phyloP scores from a whole-genome alignment of 2,329 filamentous ascomycete genomes.

The Pseudogymnoascus sp. region DNA sequence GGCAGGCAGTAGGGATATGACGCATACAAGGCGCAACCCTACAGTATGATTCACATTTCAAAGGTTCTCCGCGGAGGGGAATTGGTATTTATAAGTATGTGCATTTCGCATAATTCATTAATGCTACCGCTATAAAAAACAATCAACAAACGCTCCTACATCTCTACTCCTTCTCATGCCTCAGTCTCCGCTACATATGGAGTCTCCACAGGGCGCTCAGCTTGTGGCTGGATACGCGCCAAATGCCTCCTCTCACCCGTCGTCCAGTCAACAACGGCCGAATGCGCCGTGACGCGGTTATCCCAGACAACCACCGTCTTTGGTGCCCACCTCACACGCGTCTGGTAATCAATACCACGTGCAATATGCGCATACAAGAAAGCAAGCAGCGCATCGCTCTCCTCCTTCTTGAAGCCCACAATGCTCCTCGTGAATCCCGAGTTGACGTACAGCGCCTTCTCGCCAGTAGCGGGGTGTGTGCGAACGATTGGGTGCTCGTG shows the following conservation, averaged over 20 bases:
- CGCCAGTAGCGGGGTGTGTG: slow-evolving; percentile 73
- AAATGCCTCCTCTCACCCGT: slow-evolving; percentile 67
- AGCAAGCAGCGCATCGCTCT: slow-evolving; percentile 65
- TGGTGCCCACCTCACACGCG: slow-evolving; percentile 64
- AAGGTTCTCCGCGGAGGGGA: background rate
- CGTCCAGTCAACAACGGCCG: slow-evolving; percentile 71
- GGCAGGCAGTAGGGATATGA: background rate
- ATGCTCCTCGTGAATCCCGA: slow-evolving; percentile 68
- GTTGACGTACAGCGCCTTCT: slow-evolving; percentile 79
- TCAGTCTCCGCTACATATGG: slow-evolving; percentile 30
- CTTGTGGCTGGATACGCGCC: slow-evolving; percentile 73
- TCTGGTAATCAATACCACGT: slow-evolving; percentile 60
- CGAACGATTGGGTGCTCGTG: slow-evolving; percentile 70
- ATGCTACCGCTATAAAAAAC: slow-evolving; percentile 30
- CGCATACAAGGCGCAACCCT: background rate
- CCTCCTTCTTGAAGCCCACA: slow-evolving; percentile 76
- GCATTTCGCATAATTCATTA: slow-evolving; percentile 7
- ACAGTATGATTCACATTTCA: background rate
- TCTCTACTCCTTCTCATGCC: slow-evolving; percentile 45
- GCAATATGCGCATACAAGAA: slow-evolving; percentile 68
- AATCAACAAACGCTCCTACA: slow-evolving; percentile 68
- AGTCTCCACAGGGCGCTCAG: slow-evolving; percentile 67
- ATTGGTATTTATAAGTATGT: slow-evolving; percentile 2
- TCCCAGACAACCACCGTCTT: slow-evolving; percentile 77
- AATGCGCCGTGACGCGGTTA: slow-evolving; percentile 71